Conservation (phyloP, 148 eudicot genomes). For the Rhododendron henanense region DNA sequence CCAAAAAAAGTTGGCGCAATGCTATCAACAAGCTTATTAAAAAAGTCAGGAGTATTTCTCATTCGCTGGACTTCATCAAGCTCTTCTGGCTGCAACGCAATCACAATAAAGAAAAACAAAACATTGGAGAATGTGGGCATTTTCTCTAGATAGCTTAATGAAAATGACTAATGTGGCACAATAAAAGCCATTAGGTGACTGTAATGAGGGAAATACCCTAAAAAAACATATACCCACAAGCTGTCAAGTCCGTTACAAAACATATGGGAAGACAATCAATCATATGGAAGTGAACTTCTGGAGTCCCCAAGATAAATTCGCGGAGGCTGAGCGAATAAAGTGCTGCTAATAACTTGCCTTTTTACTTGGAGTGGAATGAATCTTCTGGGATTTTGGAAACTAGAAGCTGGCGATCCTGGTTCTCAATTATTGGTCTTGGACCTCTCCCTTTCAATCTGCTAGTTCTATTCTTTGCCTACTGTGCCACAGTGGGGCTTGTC, state of each 20-base stretch:
- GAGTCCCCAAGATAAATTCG: not conserved
- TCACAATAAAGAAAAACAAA: not conserved
- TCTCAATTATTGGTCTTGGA: too few relatives aligned
- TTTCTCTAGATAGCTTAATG: not conserved
- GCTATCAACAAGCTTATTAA: slow-evolving; percentile 93
- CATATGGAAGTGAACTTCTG: not conserved
- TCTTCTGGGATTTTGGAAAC: too few relatives aligned
- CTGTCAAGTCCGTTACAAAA: not conserved
- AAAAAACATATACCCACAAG: not conserved
- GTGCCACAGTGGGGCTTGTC: too few relatives aligned
- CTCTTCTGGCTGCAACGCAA: slow-evolving; percentile 64
- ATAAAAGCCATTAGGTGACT: not conserved
- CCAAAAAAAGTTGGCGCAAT: slow-evolving; percentile 91
- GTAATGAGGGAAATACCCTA: not conserved
- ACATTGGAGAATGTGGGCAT: not conserved
- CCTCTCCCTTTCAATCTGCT: too few relatives aligned
- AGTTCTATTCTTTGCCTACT: too few relatives aligned
- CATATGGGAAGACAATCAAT: not conserved
- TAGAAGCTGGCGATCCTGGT: too few relatives aligned
- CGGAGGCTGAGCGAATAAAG: not conserved
- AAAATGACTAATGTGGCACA: not conserved
- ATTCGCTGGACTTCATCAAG: slow-evolving; percentile 64
- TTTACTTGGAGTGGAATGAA: too few relatives aligned
- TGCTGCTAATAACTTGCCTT: not conserved
- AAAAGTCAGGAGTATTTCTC: slow-evolving; percentile 91